phyloP scores from a whole-genome alignment of 306 rosid species.

The Vigna angularis region DNA sequence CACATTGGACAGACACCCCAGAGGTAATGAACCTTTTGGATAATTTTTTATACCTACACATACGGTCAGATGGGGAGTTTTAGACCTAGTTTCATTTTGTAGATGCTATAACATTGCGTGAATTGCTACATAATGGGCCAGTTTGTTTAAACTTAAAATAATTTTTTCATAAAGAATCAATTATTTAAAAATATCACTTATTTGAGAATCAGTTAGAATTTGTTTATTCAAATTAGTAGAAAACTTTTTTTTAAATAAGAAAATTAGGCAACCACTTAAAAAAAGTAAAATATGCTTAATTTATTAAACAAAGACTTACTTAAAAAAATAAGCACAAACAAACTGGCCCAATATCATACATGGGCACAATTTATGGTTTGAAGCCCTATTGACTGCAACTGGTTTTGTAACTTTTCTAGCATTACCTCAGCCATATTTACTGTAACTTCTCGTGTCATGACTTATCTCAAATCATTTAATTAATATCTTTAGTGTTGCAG shows the following conservation, averaged over 20 bases:
- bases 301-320: too few species aligned
- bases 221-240: too few species aligned
- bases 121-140: neutral
- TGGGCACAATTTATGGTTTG: neutral
- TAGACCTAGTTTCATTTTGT: neutral
- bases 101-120: conserved; percentile 14
- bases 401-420: conserved; percentile 11
- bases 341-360: neutral
- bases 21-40: conserved; percentile 66
- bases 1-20: conserved; percentile 94
- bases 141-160: too few species aligned
- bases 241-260: too few species aligned
- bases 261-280: too few species aligned
- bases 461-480: neutral
- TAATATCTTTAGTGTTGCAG: neutral
- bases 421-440: neutral
- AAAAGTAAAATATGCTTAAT: too few species aligned
- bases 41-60: conserved; percentile 10
- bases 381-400: conserved; percentile 24
- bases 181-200: too few species aligned
- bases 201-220: too few species aligned
- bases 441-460: too few species aligned
- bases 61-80: conserved; percentile 11
- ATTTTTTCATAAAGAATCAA: too few species aligned
- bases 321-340: too few species aligned